These are phyloP conservation scores for Hippophae tibetana DNA, from an alignment of 306 rosid species.

Conservation along the genomic window DNA sequence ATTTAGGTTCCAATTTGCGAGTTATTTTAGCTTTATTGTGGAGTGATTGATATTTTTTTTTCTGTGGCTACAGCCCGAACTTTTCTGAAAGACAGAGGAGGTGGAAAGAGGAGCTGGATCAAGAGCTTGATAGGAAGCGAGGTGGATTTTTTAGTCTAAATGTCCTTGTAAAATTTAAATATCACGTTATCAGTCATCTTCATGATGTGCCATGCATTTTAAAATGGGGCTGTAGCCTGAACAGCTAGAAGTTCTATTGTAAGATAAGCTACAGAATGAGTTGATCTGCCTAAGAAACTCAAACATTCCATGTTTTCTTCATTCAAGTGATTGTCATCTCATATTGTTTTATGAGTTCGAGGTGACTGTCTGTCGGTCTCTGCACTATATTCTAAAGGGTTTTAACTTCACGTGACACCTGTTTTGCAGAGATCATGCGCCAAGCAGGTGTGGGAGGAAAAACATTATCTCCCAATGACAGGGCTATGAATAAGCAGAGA, in stretches of 20 bases:
- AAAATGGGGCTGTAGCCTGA: background rate
- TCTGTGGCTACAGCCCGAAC: constrained; percentile 42
- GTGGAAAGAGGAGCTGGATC: constrained; percentile 99
- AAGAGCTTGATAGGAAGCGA: constrained; percentile 94
- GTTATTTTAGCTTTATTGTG: background rate
- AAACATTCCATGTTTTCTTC: no score
- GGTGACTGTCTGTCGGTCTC: background rate
- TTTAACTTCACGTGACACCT: background rate
- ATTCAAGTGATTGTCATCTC: background rate
- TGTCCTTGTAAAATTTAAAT: constrained; percentile 2
- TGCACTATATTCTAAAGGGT: background rate
- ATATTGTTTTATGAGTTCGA: background rate
- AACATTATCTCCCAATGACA: constrained; percentile 88
- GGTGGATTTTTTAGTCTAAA: constrained; percentile 35
- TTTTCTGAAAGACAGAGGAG: constrained; percentile 83
- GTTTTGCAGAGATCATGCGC: constrained; percentile 86
- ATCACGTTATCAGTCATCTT: background rate
- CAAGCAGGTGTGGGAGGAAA: constrained; percentile 73
- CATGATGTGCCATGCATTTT: background rate
- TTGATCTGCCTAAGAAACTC: no score
- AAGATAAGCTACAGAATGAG: no score
- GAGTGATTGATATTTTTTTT: constrained; percentile 11
- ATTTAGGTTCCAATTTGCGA: background rate
- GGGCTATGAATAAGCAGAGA: constrained; percentile 57
- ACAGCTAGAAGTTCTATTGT: background rate